These are phyloP conservation scores for Fusarium secorum DNA, from an alignment of 2,329 filamentous ascomycete genomes.

Conservation along the genomic window DNA sequence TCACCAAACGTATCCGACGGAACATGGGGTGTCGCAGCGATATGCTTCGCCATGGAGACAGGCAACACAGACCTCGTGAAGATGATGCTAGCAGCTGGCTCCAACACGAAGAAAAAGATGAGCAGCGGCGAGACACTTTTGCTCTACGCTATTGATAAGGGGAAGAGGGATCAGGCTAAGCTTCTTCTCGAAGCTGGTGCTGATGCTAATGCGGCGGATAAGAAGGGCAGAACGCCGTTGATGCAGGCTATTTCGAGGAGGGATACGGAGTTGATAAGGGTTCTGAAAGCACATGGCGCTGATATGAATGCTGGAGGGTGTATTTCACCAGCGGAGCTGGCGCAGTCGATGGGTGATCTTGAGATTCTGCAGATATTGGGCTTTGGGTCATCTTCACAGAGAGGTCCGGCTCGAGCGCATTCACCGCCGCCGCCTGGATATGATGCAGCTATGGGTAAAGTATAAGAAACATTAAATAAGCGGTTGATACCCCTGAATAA, in stretches of 20 bases:
- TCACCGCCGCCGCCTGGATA: slow-evolving; percentile 39
- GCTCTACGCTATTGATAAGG: slow-evolving; percentile 43
- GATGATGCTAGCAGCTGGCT: slow-evolving; percentile 44
- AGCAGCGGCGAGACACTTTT: slow-evolving; percentile 44
- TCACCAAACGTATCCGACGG: slow-evolving; percentile 41
- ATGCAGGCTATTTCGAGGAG: slow-evolving; percentile 44
- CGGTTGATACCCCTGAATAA: slow-evolving; percentile 13
- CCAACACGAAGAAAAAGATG: slow-evolving; percentile 41
- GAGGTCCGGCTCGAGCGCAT: slow-evolving; percentile 6
- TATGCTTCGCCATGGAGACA: slow-evolving; percentile 41
- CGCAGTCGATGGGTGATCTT: slow-evolving; percentile 33
- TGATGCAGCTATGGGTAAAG: slow-evolving; percentile 21
- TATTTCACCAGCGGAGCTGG: slow-evolving; percentile 38
- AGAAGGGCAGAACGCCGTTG: slow-evolving; percentile 45
- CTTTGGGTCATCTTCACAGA: slow-evolving; percentile 3
- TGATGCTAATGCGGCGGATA: slow-evolving; percentile 44
- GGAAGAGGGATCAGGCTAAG: slow-evolving; percentile 32
- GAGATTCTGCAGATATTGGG: slow-evolving; percentile 43
- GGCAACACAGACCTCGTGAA: slow-evolving; percentile 37
- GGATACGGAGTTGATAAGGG: slow-evolving; percentile 40
- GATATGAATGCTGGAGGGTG: slow-evolving; percentile 29
- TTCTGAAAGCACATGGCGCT: slow-evolving; percentile 43
- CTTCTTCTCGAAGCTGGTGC: slow-evolving; percentile 46
- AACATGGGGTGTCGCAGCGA: slow-evolving; percentile 31
- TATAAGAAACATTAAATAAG: slow-evolving; percentile 1